Base-by-base conservation (phyloP, 2,329 filamentous ascomycete species). In the Penicillium sp. region DNA sequence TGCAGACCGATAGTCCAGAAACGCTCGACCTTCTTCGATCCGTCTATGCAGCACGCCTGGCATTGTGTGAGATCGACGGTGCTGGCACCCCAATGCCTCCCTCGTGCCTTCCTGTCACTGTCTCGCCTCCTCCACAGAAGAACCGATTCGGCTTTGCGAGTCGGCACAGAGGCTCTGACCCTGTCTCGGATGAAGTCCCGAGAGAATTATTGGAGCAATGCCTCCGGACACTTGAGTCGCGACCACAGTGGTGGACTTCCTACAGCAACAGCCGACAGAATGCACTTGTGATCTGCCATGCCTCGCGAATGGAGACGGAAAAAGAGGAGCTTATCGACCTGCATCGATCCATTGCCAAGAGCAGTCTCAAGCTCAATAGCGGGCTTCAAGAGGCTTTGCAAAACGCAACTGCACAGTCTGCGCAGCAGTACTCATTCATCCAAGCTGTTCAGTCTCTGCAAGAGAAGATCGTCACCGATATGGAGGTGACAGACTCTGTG, bases 241-340 rank as follows among this genome's bases (percentile, higher is more conserved):
- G 80, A 25, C 78, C 81, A 1, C 84, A 85, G 44, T 82, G 78
- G 68, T 88, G 85, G 85, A 86, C 80, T 1, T 87, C 84, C 25
- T 89, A 85, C 73, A 84, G 82, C 62, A 86, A 86, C 69, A 83
- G 79, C 56, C 78, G 80, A 54, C 83, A 86, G 55, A 85, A 86
- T 61, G 84, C 84, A 2, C 75, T 84, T 43, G 72, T 84, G 19
- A 83, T 88, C 63, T 89, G 87, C 61, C 81, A 86, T 60, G 84
- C 84, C 29, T 81, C 82, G 41, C 79, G 85, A 38, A 73, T 79
- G 41, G 81, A 85, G 51, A 78, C 82, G 15, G 84, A 87, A 56
- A 84, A 82, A 54, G 76, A 78, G 34, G 74, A 79, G 38, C 62
- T 78, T 5, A 63, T 79, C 3, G 65, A 72, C 23, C 68, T 77